These are phyloP conservation scores for Grosmannia huntii DNA, from an alignment of 2,329 filamentous ascomycete genomes.

Conservation along the genomic window DNA sequence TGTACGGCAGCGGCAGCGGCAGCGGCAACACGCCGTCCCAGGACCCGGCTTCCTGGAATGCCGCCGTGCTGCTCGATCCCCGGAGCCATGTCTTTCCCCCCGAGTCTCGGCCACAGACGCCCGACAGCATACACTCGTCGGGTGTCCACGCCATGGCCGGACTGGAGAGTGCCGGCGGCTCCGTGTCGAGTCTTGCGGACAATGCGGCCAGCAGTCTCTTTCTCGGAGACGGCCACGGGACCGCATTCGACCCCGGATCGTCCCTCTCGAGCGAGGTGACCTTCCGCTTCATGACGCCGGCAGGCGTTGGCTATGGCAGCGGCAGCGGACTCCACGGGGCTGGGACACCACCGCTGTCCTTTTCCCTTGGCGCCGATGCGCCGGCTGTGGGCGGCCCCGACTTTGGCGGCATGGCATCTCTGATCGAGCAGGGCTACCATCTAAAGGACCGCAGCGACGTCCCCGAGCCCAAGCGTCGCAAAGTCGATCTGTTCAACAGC, in stretches of 20 bases:
- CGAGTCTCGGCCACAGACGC: not conserved
- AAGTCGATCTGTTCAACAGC: slow-evolving; percentile 21
- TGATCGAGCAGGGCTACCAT: slow-evolving; percentile 67
- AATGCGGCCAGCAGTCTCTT: not conserved
- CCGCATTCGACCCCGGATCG: no score
- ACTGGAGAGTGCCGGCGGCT: not conserved
- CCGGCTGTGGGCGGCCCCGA: not conserved
- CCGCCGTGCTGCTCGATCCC: slow-evolving; percentile 17
- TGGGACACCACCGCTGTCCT: no score
- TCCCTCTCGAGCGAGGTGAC: not conserved
- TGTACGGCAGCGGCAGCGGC: not conserved
- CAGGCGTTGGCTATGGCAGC: no score
- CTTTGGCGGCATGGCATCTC: slow-evolving; percentile 32
- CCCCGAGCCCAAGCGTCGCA: slow-evolving; percentile 54
- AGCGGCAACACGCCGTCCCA: not conserved
- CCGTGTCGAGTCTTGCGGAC: not conserved
- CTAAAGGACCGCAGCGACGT: slow-evolving; percentile 51
- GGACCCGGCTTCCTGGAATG: slow-evolving; percentile 25
- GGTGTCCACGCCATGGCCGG: not conserved
- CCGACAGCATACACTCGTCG: not conserved
- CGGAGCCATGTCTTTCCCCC: not conserved
- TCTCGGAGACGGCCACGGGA: not conserved
- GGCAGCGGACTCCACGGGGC: no score
- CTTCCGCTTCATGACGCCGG: slow-evolving; percentile 6
- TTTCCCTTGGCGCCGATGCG: no score